Base-by-base conservation (phyloP, 331 rosid genomes). In the Telfairia occidentalis region DNA sequence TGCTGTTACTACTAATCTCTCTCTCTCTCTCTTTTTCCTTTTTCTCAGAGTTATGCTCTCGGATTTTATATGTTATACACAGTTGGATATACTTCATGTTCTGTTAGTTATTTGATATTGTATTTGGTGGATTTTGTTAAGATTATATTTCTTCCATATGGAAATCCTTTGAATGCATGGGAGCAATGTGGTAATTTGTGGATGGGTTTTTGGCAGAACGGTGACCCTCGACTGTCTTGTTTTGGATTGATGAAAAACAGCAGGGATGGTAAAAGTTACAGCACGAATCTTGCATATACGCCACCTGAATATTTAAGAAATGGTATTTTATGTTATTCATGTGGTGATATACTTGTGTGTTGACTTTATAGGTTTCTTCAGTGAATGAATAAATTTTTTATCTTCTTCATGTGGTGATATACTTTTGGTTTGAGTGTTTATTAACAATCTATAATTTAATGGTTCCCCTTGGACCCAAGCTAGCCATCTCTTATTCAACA, bases 181-280 rank as follows among this genome's bases (percentile, higher is more conserved):
- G 57, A 57, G 46, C 59, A 18, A 59, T 58, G 71, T 75, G 42
- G 57, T 75, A 58, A 59, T 42, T 55, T 77, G 64, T 65, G 65
- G 34, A 77, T 81, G 74, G 74, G 67, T 65, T 83, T 48, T 78
- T 80, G 48, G 81, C 89, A 91, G 97, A 85, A 86, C 78, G 97
- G 97, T 11, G 90, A 91, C 76, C 97, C 96, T 54, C 87, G 96
- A 75, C 91, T 87, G 78, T 91, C 97, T 37, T 91, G 96, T 84
- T 91, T 91, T 73, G 97, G 97, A 42, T 86, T 89, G 96, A 89
- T 89, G 90, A 89, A 87, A 83, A 91, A 89, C 77, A 89, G 95
- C 77, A 85, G 87, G 84, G 97, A 89, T 64, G 97, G 97, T 46
- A 90, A 89, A 87, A 89, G 96, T 83, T 91, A 91, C 77, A 87